Conservation (phyloP, 257 asterid genomes). For the Ajuga chamaepitys region DNA sequence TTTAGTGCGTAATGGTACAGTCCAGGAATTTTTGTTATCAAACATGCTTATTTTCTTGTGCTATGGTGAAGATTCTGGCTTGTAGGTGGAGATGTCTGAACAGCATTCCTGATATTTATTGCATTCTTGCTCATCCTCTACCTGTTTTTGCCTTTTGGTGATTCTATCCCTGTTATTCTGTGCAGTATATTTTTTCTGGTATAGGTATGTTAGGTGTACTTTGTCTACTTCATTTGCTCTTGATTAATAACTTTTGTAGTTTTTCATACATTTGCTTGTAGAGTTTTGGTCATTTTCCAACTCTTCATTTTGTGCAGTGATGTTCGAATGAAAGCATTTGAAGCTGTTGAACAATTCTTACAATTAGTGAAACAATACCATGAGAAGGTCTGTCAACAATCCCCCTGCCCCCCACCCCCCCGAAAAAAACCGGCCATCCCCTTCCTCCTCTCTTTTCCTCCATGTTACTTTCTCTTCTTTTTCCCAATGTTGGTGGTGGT, state of each 20-base stretch:
- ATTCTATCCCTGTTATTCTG: constrained; percentile 5
- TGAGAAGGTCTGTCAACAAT: constrained; percentile 55
- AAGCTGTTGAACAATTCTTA: constrained; percentile 93
- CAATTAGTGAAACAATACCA: constrained; percentile 72
- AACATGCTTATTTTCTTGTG: neutral
- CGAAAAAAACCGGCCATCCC: too few relatives aligned
- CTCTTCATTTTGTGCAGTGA: constrained; percentile 44
- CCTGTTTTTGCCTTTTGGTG: neutral
- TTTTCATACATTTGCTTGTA: constrained; percentile 2
- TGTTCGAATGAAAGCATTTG: constrained; percentile 83
- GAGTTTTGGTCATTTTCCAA: neutral
- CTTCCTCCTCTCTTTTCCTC: too few relatives aligned
- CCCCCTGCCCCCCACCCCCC: constrained; percentile 1
- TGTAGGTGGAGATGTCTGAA: neutral
- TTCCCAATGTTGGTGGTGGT: constrained; percentile 12
- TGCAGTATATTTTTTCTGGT: neutral
- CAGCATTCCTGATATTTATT: constrained; percentile 3
- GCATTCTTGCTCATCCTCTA: neutral
- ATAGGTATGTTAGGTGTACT: neutral
- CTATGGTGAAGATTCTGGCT: neutral
- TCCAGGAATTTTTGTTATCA: neutral
- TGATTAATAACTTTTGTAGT: constrained; percentile 3
- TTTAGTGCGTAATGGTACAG: neutral
- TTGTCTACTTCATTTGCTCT: neutral
- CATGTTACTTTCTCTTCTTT: too few relatives aligned